Evolutionary conservation across 2,329 filamentous ascomycete genomes (phyloP).

Genomic region (Cladobotryum mycophilum): DNA sequence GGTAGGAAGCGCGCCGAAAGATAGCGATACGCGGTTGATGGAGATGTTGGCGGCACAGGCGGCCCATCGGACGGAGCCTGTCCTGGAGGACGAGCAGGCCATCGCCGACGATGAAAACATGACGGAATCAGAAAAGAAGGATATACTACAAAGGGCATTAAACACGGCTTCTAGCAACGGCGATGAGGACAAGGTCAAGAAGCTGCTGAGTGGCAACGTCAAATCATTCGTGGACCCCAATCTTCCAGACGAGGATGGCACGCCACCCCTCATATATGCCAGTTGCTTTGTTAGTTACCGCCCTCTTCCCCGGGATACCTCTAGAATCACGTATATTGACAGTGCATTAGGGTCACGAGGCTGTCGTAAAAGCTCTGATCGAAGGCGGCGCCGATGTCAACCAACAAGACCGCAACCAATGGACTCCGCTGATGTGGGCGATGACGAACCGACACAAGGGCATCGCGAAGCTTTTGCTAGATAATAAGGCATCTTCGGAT

Average conservation of each 20-base stretch:
- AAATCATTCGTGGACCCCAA: constrained; percentile 77
- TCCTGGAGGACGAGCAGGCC: constrained; percentile 72
- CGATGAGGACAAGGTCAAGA: constrained; percentile 73
- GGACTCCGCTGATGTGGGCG: constrained; percentile 98
- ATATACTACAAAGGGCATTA: constrained; percentile 76
- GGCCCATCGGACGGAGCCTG: constrained; percentile 66
- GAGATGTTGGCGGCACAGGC: constrained; percentile 95
- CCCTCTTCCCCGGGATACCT: neutral
- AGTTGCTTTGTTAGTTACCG: constrained; percentile 78
- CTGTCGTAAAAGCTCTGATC: constrained; percentile 77
- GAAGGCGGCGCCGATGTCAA: constrained; percentile 84
- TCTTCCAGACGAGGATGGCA: constrained; percentile 86
- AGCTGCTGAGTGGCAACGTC: constrained; percentile 67
- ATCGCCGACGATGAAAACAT: constrained; percentile 70
- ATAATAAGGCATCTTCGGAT: constrained; percentile 91
- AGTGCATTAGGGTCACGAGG: constrained; percentile 66
- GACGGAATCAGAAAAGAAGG: constrained; percentile 68
- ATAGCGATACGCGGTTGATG: constrained; percentile 83
- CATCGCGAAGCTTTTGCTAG: constrained; percentile 86
- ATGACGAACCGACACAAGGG: constrained; percentile 98
- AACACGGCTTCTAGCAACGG: constrained; percentile 97
- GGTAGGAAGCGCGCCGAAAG: constrained; percentile 48
- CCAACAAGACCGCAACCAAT: constrained; percentile 90
- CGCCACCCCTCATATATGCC: constrained; percentile 92
- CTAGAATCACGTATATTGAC: constrained; percentile 3